Percentiles rank a stretch among this genome's conserved stretches.
Evolutionary conservation across 129 eudicot species (phyloP).

Genomic region (Flaveria linearis): DNA sequence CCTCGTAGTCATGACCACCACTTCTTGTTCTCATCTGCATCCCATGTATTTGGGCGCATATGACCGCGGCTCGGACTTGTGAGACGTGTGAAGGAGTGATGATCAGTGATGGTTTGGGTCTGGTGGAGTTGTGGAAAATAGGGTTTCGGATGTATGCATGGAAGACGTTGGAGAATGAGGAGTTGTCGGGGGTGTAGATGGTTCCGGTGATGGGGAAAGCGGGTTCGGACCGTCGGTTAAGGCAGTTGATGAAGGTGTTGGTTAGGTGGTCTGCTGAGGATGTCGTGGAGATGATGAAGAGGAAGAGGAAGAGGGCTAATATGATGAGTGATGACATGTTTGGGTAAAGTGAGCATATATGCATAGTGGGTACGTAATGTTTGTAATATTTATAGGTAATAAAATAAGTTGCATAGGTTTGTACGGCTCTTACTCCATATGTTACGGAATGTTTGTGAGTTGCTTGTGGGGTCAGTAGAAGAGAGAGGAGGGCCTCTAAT

Average conservation of each 20-base stretch:
- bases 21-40: background rate
- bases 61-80: background rate
- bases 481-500: no score
- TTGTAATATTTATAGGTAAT: slow-evolving; percentile 1
- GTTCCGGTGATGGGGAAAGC: background rate
- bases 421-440: no score
- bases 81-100: background rate
- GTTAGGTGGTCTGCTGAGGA: background rate
- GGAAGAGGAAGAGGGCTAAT: background rate
- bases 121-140: background rate
- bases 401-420: background rate
- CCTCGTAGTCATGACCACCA: slow-evolving; percentile 7
- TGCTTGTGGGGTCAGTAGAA: no score
- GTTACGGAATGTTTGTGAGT: no score
- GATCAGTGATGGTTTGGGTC: background rate
- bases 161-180: background rate
- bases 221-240: background rate
- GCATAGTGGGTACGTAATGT: background rate
- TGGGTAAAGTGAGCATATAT: background rate
- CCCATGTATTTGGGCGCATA: background rate
- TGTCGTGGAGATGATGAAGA: background rate
- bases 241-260: background rate
- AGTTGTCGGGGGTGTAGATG: background rate
- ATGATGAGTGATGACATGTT: background rate
- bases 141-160: background rate